Conservation (phyloP, 116 monocot species). For the Phalaenopsis hybrid region DNA sequence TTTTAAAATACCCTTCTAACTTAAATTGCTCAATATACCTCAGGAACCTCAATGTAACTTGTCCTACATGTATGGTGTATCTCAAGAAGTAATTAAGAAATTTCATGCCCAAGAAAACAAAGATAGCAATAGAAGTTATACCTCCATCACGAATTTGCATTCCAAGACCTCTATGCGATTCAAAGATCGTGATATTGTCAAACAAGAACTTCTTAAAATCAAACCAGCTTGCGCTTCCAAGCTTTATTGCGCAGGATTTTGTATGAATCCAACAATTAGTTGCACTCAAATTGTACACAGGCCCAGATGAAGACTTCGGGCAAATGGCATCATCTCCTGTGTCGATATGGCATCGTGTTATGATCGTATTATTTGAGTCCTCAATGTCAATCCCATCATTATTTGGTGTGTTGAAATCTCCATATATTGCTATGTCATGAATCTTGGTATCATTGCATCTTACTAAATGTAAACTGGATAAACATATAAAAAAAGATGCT, state of each 20-base stretch:
- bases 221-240: conserved; percentile 84
- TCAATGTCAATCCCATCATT: conserved; percentile 97
- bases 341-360: conserved; percentile 85
- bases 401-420: conserved; percentile 86
- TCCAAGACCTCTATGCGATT: conserved; percentile 83
- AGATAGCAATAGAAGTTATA: conserved; percentile 12
- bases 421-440: conserved; percentile 58
- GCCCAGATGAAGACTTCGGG: conserved; percentile 75
- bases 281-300: conserved; percentile 63
- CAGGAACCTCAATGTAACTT: too few species aligned
- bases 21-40: too few species aligned
- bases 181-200: conserved; percentile 73
- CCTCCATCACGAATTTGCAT: conserved; percentile 98
- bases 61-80: background rate
- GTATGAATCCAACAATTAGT: conserved; percentile 87
- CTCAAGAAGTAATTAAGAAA: background rate
- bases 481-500: background rate
- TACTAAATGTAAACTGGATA: conserved; percentile 78
- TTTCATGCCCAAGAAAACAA: background rate
- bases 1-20: too few species aligned
- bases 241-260: conserved; percentile 84
- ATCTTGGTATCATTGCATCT: conserved; percentile 45
- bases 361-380: conserved; percentile 91
- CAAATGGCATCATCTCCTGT: conserved; percentile 96
- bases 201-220: conserved; percentile 61